A percentile compares a stretch with the other conserved stretches of the same genome.
These are phyloP conservation scores for Diaporthe sp. DNA, from an alignment of 2,329 filamentous ascomycete genomes.

Conservation along the genomic window DNA sequence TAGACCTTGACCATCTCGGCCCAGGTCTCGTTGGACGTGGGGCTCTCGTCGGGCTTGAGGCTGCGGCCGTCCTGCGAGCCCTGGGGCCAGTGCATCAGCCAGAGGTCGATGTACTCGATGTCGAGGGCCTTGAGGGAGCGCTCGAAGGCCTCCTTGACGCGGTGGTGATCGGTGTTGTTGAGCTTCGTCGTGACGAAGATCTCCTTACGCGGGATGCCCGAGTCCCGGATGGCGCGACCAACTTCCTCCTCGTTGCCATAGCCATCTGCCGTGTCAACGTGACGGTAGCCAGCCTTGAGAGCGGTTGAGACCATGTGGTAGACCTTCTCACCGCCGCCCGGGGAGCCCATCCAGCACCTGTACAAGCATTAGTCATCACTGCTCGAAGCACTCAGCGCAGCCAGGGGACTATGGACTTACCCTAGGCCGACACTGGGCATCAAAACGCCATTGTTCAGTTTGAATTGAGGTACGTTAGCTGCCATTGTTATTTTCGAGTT, in stretches of 20 bases:
- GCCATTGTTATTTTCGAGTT: constrained; percentile 11
- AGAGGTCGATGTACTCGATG: constrained; percentile 69
- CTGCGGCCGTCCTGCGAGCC: constrained; percentile 1
- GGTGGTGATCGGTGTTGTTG: constrained; percentile 47
- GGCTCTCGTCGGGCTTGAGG: constrained; percentile 31
- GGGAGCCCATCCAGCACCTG: constrained; percentile 39
- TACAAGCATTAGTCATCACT: not conserved
- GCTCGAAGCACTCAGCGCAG: not conserved
- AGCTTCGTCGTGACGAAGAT: constrained; percentile 53
- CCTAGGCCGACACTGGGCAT: constrained; percentile 40
- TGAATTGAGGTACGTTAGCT: constrained; percentile 34
- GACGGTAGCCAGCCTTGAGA: constrained; percentile 50
- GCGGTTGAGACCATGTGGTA: constrained; percentile 46
- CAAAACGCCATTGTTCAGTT: constrained; percentile 36
- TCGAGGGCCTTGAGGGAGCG: constrained; percentile 59
- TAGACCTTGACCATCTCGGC: constrained; percentile 57
- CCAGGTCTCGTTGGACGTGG: constrained; percentile 40
- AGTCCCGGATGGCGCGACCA: constrained; percentile 51
- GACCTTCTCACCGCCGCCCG: constrained; percentile 30
- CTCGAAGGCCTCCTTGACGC: constrained; percentile 48
- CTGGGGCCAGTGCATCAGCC: constrained; percentile 56
- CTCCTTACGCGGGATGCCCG: constrained; percentile 52
- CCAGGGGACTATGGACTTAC: not conserved
- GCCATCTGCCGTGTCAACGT: constrained; percentile 49
- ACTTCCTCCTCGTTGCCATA: constrained; percentile 50